phyloP scores from a whole-genome alignment of 139 green algal genomes.

The Yamagishiella unicocca region DNA sequence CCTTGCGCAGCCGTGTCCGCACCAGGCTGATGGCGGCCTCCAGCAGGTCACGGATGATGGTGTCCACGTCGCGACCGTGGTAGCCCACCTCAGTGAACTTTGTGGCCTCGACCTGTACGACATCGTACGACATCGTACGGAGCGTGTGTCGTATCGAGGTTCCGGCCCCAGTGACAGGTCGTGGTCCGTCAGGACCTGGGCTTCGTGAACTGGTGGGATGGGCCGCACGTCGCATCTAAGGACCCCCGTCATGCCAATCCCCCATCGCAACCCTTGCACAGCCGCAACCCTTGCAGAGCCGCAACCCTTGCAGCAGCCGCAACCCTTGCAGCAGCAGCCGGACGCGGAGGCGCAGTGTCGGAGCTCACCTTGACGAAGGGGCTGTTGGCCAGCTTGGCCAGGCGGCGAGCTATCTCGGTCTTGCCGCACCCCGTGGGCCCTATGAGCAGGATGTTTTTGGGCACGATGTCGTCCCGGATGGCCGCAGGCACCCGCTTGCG shows the following conservation, averaged over 20 bases:
- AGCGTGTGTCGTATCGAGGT: too few relatives aligned
- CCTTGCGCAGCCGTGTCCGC: constrained; percentile 52
- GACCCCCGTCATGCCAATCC: too few relatives aligned
- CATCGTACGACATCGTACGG: too few relatives aligned
- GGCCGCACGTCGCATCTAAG: too few relatives aligned
- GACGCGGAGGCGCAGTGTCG: too few relatives aligned
- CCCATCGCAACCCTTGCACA: too few relatives aligned
- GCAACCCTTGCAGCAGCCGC: too few relatives aligned
- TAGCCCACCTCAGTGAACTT: constrained; percentile 99
- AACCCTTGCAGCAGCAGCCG: background rate
- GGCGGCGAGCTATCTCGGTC: constrained; percentile 93
- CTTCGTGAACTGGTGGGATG: too few relatives aligned
- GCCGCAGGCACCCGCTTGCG: constrained; percentile 66
- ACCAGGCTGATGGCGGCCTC: constrained; percentile 87
- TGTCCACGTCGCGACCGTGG: constrained; percentile 94
- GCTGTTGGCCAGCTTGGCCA: constrained; percentile 92
- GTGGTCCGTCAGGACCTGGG: too few relatives aligned
- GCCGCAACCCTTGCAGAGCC: too few relatives aligned
- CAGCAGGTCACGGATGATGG: constrained; percentile 95
- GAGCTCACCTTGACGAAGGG: constrained; percentile 91
- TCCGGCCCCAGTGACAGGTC: too few relatives aligned
- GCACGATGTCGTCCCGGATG: constrained; percentile 89
- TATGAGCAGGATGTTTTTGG: constrained; percentile 90
- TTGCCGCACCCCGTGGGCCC: constrained; percentile 93
- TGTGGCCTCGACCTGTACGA: constrained; percentile 88